Conservation (phyloP, 805 yeast species). For the Candida taoyuanica region DNA sequence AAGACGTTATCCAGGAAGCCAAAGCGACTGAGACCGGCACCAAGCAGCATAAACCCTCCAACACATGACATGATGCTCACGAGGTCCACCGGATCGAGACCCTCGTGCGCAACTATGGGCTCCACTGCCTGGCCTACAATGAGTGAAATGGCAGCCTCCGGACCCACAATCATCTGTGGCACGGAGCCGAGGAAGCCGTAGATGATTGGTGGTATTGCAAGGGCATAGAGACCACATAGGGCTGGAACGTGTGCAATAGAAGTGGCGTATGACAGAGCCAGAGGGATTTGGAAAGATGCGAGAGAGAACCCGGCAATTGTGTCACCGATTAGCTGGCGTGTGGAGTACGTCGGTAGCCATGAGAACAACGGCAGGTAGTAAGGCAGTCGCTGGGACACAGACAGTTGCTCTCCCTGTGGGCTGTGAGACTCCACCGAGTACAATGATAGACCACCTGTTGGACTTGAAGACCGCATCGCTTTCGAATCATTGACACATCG, state of each 20-base stretch:
- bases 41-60: slow-evolving; percentile 68
- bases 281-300: slow-evolving; percentile 89
- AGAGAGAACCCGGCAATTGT: slow-evolving; percentile 78
- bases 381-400: slow-evolving; percentile 35
- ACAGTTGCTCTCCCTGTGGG: no score
- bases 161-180: slow-evolving; percentile 87
- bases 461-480: slow-evolving; percentile 7
- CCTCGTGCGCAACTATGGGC: slow-evolving; percentile 41
- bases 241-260: slow-evolving; percentile 84
- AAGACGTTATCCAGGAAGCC: slow-evolving; percentile 83
- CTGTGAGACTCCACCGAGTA: slow-evolving; percentile 7
- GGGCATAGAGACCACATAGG: slow-evolving; percentile 68
- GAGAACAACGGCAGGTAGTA: slow-evolving; percentile 65
- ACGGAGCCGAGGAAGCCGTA: slow-evolving; percentile 80
- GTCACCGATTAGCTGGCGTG: slow-evolving; percentile 47
- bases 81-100: slow-evolving; percentile 46
- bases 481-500: background rate
- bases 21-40: slow-evolving; percentile 74
- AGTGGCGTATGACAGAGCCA: slow-evolving; percentile 68
- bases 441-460: slow-evolving; percentile 7
- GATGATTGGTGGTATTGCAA: slow-evolving; percentile 72
- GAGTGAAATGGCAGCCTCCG: slow-evolving; percentile 83
- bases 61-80: slow-evolving; percentile 67
- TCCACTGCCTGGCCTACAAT: slow-evolving; percentile 78
- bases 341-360: slow-evolving; percentile 56